Percentiles rank a stretch among this genome's conserved stretches.
These are phyloP conservation scores for Cornus kousa DNA, from an alignment of 148 eudicot genomes.

Conservation along the genomic window DNA sequence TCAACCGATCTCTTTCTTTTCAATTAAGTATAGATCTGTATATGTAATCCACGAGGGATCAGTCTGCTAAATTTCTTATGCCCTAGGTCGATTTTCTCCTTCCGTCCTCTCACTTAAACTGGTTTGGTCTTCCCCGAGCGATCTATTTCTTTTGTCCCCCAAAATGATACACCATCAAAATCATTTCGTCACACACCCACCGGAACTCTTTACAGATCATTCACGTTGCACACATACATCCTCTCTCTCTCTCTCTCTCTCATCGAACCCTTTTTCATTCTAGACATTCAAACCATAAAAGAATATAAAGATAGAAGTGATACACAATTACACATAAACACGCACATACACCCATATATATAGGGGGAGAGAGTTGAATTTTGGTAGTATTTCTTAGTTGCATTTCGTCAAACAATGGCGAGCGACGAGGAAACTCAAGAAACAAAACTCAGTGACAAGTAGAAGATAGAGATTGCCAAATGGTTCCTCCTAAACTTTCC, in stretches of 20 bases:
- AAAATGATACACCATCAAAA: too few species aligned
- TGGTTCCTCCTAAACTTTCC: constrained; percentile 97
- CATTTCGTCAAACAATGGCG: constrained; percentile 28
- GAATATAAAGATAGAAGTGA: not conserved
- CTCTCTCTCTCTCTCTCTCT: not conserved
- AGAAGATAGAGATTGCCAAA: constrained; percentile 84
- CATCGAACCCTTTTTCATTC: not conserved
- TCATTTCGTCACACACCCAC: not conserved
- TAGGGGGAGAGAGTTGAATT: constrained; percentile 1
- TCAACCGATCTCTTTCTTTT: too few species aligned
- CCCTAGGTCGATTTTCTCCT: too few species aligned
- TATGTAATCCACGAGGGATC: too few species aligned
- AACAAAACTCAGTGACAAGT: constrained; percentile 43
- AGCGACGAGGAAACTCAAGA: constrained; percentile 51
- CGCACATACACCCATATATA: not conserved
- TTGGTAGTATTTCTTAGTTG: not conserved
- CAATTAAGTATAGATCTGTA: too few species aligned
- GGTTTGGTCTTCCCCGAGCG: too few species aligned
- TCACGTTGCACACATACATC: too few species aligned
- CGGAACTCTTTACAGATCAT: not conserved
- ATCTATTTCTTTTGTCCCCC: too few species aligned
- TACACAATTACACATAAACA: too few species aligned
- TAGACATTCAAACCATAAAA: not conserved
- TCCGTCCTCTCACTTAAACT: too few species aligned
- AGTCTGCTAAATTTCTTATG: too few species aligned